Conservation (phyloP, 2,329 filamentous ascomycete species). For the Penicillium sp. region DNA sequence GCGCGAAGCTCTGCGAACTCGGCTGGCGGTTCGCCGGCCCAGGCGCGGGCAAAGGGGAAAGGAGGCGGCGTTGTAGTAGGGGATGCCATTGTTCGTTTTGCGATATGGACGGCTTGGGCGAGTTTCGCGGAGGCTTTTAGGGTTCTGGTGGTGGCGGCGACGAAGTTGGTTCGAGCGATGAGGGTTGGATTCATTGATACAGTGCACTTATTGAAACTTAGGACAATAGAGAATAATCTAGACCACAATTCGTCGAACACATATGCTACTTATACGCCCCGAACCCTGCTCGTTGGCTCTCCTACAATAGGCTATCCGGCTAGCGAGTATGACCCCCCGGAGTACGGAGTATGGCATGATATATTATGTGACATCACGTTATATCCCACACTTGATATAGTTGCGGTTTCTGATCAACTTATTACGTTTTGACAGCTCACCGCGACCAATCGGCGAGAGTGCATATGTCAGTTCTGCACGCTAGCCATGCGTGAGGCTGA, state of each 20-base stretch:
- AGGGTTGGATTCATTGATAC: not conserved
- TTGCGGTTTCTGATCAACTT: not conserved
- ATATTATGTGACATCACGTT: not conserved
- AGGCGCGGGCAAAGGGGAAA: not conserved
- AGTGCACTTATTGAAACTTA: not conserved
- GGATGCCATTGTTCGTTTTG: not conserved
- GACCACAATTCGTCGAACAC: not conserved
- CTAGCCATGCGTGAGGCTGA: not conserved
- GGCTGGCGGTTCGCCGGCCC: not conserved
- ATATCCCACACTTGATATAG: not conserved
- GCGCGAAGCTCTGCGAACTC: not conserved
- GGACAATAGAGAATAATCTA: not conserved
- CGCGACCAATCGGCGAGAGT: not conserved
- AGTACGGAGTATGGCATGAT: not conserved
- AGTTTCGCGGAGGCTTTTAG: not conserved
- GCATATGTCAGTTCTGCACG: not conserved
- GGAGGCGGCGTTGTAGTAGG: not conserved
- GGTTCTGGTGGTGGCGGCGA: not conserved
- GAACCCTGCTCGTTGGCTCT: too few relatives aligned
- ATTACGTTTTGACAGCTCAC: not conserved
- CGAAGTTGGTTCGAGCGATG: not conserved
- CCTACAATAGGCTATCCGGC: not conserved
- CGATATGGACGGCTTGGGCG: not conserved
- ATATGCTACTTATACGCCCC: not conserved
- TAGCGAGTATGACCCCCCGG: not conserved